Evolutionary conservation across 2,329 filamentous ascomycete genomes (phyloP).

Genomic region (Pleomassaria siparia): DNA sequence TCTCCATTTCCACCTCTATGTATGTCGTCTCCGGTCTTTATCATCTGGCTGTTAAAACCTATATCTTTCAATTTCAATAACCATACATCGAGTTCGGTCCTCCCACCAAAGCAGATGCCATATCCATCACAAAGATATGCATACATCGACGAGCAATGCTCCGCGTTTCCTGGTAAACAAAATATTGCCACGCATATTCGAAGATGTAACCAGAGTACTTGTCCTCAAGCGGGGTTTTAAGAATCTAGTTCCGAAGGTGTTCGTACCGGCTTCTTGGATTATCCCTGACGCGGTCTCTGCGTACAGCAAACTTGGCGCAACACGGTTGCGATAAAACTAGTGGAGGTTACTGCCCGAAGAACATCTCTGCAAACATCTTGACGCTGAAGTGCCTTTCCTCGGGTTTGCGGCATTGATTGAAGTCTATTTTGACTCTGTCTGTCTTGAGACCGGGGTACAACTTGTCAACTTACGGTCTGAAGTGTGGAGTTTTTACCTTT

Average conservation of each 20-base stretch:
- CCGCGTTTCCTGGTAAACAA: constrained; percentile 29
- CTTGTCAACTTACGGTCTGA: no score
- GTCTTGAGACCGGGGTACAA: no score
- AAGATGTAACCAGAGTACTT: constrained; percentile 52
- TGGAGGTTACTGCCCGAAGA: constrained; percentile 40
- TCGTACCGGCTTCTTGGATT: constrained; percentile 49
- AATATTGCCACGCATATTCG: constrained; percentile 56
- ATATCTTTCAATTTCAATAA: constrained; percentile 10
- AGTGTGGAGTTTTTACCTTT: no score
- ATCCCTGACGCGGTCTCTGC: constrained; percentile 43
- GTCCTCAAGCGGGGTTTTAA: constrained; percentile 47
- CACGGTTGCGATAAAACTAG: constrained; percentile 50
- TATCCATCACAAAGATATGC: constrained; percentile 61
- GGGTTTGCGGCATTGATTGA: constrained; percentile 32
- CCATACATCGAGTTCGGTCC: constrained; percentile 10
- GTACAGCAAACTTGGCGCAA: constrained; percentile 55
- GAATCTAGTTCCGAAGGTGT: constrained; percentile 48
- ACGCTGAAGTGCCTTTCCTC: constrained; percentile 25
- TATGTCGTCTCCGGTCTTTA: no score
- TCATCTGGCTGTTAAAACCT: no score
- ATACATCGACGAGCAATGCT: constrained; percentile 31
- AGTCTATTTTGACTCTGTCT: constrained; percentile 34
- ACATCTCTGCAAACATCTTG: constrained; percentile 48
- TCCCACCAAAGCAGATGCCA: constrained; percentile 59
- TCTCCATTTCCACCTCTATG: no score